Evolutionary conservation across 2,329 filamentous ascomycete genomes (phyloP).

Genomic region (Tolypocladium paradoxum): DNA sequence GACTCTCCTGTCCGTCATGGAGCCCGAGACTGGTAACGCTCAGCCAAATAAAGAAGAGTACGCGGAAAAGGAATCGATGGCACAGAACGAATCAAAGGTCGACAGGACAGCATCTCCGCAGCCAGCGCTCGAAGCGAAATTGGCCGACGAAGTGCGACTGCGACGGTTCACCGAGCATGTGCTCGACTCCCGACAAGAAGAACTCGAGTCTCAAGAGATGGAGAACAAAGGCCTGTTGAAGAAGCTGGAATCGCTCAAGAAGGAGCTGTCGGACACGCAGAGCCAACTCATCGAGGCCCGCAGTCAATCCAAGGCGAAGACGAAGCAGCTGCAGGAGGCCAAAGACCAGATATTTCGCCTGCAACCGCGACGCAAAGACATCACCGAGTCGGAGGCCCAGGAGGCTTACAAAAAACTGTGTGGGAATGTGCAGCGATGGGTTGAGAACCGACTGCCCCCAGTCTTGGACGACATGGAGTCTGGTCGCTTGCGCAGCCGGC

Average conservation of each 20-base stretch:
- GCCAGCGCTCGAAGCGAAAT: conserved; percentile 12
- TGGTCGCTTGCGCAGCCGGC: conserved; percentile 13
- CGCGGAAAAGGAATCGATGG: background rate
- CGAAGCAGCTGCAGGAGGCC: conserved; percentile 18
- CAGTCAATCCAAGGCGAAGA: conserved; percentile 12
- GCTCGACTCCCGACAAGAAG: conserved; percentile 23
- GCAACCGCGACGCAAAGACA: conserved; percentile 21
- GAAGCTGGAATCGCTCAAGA: conserved; percentile 18
- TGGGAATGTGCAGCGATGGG: conserved; percentile 24
- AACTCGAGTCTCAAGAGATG: conserved; percentile 20
- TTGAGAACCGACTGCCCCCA: conserved; percentile 20
- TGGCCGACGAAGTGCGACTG: conserved; percentile 20
- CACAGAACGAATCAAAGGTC: conserved; percentile 2
- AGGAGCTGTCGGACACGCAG: conserved; percentile 18
- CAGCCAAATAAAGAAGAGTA: background rate
- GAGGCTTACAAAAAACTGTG: conserved; percentile 22
- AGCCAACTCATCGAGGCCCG: conserved; percentile 20
- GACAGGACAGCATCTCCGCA: background rate
- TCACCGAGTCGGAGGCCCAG: conserved; percentile 23
- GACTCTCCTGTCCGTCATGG: conserved; percentile 6
- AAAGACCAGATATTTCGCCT: conserved; percentile 21
- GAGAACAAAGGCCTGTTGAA: conserved; percentile 16
- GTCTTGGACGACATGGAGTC: conserved; percentile 21
- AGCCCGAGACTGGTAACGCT: conserved; percentile 4
- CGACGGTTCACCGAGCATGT: conserved; percentile 24